These are phyloP conservation scores for Phyllosticta paracitricarpa DNA, from an alignment of 2,329 filamentous ascomycete species.

Conservation along the genomic window DNA sequence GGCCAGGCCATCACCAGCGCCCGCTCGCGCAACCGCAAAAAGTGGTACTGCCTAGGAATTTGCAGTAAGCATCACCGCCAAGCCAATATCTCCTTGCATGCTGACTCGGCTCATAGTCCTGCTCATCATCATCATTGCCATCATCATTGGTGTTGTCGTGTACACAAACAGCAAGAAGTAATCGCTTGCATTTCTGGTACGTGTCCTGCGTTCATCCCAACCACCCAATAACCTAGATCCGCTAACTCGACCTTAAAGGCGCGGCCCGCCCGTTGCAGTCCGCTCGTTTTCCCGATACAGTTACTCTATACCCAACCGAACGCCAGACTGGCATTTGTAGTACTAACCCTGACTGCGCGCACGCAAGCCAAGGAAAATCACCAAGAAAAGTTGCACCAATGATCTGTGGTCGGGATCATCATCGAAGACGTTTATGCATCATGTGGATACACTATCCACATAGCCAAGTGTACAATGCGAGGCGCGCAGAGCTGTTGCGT, in stretches of 20 bases:
- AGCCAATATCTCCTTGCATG: background rate
- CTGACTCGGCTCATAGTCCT: slow-evolving; percentile 16
- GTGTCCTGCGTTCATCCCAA: background rate
- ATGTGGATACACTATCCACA: background rate
- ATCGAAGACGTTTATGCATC: background rate
- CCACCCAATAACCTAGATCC: background rate
- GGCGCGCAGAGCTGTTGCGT: background rate
- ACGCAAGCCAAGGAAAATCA: background rate
- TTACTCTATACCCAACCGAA: background rate
- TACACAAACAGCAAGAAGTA: slow-evolving; percentile 20
- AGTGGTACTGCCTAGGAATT: slow-evolving; percentile 90
- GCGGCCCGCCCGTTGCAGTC: background rate
- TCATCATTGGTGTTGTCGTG: slow-evolving; percentile 28
- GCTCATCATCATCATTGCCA: slow-evolving; percentile 26
- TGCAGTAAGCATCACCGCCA: slow-evolving; percentile 19
- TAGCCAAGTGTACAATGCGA: background rate
- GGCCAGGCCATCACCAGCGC: slow-evolving; percentile 74
- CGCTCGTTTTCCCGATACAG: background rate
- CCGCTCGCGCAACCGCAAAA: slow-evolving; percentile 62
- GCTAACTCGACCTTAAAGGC: background rate
- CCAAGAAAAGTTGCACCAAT: background rate
- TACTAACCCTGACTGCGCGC: background rate
- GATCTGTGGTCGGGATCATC: background rate
- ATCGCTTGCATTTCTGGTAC: background rate
- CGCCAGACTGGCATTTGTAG: background rate